Conservation (phyloP, 768 basidiomycete species). For the Polyporus arcularius region DNA sequence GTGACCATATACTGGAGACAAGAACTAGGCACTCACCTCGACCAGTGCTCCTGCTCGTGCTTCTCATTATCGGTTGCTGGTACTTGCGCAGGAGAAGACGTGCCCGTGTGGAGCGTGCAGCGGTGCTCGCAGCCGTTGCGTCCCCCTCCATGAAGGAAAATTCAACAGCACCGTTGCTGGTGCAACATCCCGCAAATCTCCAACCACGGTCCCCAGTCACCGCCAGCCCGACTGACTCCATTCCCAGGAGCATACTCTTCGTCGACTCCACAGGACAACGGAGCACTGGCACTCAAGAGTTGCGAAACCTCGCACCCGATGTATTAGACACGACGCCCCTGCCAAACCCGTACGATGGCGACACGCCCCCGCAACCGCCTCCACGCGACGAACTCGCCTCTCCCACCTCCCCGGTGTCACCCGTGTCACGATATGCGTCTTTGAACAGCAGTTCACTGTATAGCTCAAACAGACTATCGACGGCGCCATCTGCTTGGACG, state of each 20-base stretch:
- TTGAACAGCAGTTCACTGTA: neutral
- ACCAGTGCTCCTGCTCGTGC: slow-evolving; percentile 5
- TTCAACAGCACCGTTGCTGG: neutral
- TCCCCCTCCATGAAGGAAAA: slow-evolving; percentile 4
- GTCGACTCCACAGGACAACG: neutral
- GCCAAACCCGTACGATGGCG: slow-evolving; percentile 18
- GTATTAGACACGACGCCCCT: neutral
- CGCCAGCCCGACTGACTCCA: neutral
- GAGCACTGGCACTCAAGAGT: neutral
- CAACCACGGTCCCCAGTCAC: neutral
- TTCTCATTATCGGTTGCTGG: slow-evolving; percentile 15
- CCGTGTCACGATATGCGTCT: slow-evolving; percentile 1
- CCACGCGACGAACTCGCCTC: slow-evolving; percentile 8
- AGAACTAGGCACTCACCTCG: neutral
- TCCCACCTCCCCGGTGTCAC: slow-evolving; percentile 1
- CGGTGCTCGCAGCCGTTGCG: neutral
- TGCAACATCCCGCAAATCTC: neutral
- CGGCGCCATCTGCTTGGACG: slow-evolving; percentile 16
- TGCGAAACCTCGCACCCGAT: neutral
- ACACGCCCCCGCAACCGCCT: slow-evolving; percentile 12
- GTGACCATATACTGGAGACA: neutral
- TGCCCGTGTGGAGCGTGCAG: neutral
- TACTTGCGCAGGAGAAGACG: slow-evolving; percentile 4
- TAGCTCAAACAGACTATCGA: neutral
- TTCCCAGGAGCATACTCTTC: neutral